These are phyloP conservation scores for Elsinoe necatrix DNA, from an alignment of 2,329 filamentous ascomycete species.

Conservation along the genomic window DNA sequence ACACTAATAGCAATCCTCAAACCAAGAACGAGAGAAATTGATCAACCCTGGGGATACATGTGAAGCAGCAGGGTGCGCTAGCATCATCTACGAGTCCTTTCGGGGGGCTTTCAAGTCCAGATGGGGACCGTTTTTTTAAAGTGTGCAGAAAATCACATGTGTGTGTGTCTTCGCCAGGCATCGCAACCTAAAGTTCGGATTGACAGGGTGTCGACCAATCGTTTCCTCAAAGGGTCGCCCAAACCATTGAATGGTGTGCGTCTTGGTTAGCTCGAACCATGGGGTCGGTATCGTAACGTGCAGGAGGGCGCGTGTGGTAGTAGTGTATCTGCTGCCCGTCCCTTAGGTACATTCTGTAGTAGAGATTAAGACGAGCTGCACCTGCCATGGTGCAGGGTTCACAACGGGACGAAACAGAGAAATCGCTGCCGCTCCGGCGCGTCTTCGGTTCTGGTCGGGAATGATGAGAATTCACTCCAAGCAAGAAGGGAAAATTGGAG, in stretches of 20 bases:
- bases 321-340: background rate
- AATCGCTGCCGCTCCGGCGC: slow-evolving; percentile 10
- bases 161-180: slow-evolving; percentile 10
- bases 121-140: slow-evolving; percentile 4
- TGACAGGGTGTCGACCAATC: slow-evolving; percentile 13
- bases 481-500: background rate
- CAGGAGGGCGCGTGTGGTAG: slow-evolving; percentile 6
- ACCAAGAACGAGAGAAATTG: background rate
- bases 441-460: slow-evolving; percentile 12
- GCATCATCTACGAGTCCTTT: slow-evolving; percentile 1
- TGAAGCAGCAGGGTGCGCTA: background rate
- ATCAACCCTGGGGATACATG: background rate
- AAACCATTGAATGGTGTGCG: slow-evolving; percentile 5
- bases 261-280: slow-evolving; percentile 10
- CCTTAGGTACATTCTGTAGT: too few species aligned
- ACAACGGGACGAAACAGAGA: background rate
- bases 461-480: background rate
- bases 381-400: slow-evolving; percentile 6
- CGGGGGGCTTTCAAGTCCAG: background rate
- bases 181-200: slow-evolving; percentile 10
- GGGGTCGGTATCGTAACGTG: slow-evolving; percentile 9
- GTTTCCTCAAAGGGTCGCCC: slow-evolving; percentile 5
- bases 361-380: background rate
- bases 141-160: slow-evolving; percentile 13
- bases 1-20: background rate